These are phyloP conservation scores for Penicillium alfredii DNA, from an alignment of 495 filamentous ascomycete species.

Conservation along the genomic window DNA sequence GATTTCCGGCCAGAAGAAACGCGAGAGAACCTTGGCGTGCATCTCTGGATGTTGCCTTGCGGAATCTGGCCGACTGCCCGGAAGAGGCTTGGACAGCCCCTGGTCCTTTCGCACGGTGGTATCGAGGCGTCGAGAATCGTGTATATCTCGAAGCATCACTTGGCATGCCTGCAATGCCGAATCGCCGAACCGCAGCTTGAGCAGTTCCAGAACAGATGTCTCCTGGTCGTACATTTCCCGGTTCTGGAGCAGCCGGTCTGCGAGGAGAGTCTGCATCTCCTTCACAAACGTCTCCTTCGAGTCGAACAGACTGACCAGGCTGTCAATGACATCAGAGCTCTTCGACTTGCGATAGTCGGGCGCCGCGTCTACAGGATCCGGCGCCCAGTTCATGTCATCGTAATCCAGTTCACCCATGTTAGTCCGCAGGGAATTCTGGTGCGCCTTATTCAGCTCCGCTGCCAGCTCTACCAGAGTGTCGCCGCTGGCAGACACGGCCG, in stretches of 20 bases:
- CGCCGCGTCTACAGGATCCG: conserved; percentile 87
- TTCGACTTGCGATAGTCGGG: conserved; percentile 88
- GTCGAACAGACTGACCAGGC: conserved; percentile 79
- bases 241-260: conserved; percentile 71
- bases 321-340: conserved; percentile 85
- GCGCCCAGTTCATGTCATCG: conserved; percentile 86
- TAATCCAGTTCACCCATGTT: conserved; percentile 72
- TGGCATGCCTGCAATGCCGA: conserved; percentile 80
- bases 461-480: conserved; percentile 70
- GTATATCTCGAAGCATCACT: conserved; percentile 95
- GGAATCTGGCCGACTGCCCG: neutral
- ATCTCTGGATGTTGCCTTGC: conserved; percentile 32
- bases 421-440: conserved; percentile 41
- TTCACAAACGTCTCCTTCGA: conserved; percentile 86
- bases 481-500: conserved; percentile 19
- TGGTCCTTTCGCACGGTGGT: conserved; percentile 51
- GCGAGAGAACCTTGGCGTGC: conserved; percentile 81
- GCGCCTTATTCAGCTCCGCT: conserved; percentile 59
- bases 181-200: conserved; percentile 87
- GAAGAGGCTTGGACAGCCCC: conserved; percentile 19
- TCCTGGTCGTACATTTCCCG: conserved; percentile 69
- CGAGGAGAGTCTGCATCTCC: conserved; percentile 81
- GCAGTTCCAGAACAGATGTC: conserved; percentile 70
- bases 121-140: conserved; percentile 73
- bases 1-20: conserved; percentile 90